Conservation (phyloP, 495 filamentous ascomycete genomes). For the Penicillium macrosclerotiorum region DNA sequence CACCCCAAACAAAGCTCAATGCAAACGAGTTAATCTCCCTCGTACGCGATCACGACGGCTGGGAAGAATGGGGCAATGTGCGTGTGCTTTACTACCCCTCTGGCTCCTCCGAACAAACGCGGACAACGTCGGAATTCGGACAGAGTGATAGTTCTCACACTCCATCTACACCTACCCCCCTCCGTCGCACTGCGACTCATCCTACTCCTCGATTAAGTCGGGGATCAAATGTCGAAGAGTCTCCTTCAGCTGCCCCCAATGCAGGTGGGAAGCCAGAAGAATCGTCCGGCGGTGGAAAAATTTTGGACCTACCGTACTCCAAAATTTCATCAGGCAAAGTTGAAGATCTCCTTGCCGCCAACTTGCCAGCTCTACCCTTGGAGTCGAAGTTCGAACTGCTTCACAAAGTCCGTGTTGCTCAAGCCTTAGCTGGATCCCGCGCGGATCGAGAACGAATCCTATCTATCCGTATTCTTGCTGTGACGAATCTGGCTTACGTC, state of each 20-base stretch:
- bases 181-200: conserved; percentile 48
- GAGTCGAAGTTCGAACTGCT: conserved; percentile 80
- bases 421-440: conserved; percentile 64
- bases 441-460: conserved; percentile 73
- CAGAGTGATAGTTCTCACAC: conserved; percentile 28
- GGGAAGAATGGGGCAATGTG: conserved; percentile 70
- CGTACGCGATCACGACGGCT: conserved; percentile 52
- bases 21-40: conserved; percentile 77
- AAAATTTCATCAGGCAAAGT: conserved; percentile 58
- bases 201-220: conserved; percentile 53
- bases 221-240: conserved; percentile 53
- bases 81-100: conserved; percentile 63
- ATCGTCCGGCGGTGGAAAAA: conserved; percentile 50
- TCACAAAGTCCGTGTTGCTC: conserved; percentile 77
- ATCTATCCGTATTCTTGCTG: conserved; percentile 76
- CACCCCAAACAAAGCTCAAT: conserved; percentile 47
- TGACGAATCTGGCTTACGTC: conserved; percentile 91
- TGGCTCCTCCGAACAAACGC: conserved; percentile 29
- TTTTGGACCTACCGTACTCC: conserved; percentile 68
- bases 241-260: conserved; percentile 28
- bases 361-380: conserved; percentile 64
- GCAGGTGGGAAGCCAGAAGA: conserved; percentile 37
- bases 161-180: conserved; percentile 51
- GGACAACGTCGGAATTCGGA: conserved; percentile 25
- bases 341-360: conserved; percentile 65